Evolutionary conservation across 768 basidiomycete genomes (phyloP), one percentile per base, ranked within the genome.

Genomic region (Boletus tylopilopsis): DNA sequence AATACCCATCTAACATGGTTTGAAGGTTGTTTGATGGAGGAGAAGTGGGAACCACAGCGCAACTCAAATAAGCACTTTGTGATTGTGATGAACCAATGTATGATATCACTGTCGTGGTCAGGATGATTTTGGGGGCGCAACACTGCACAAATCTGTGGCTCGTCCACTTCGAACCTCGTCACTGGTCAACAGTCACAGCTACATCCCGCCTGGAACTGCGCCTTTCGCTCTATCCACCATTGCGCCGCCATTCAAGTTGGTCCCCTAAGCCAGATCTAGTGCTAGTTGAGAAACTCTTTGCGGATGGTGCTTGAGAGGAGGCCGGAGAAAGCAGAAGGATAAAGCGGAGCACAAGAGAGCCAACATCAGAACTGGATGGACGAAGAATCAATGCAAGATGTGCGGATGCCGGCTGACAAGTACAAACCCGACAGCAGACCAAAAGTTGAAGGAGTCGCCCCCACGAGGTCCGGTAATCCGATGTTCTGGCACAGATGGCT

Each of bases 1-100:
- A 68, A 8, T 99, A 99, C 70, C 93, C 94, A 19, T 91, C 87
- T 33, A 98, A 99, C 71, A 60, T 92, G 57, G 72, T 80, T 36
- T 93, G 64, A 72, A n/a, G n/a, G n/a, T n/a, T n/a, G n/a, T n/a
- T n/a, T n/a, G n/a, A 36, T 33, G 46, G 36, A 38, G 27, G 23
- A 32, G 18, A 27, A 18, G 25, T 23, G 2, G 13, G 11, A 7
- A 27, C 23, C 25, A 15, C 16, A 11, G n/a, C 8, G n/a, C 8
- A 16, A 0, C 34, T 23, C 8, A 6, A 46, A 19, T n/a, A 27
- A 12, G 29, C 13, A 30, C 5, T 30, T 11, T 13, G 29, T n/a
- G n/a, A n/a, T 30, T 30, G 11, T 30, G 29, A 13, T 30, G 29
- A 13, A 30, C 29, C 0, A 13, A 30, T 30, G 29, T 30, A 13